Base-by-base conservation (phyloP, 2,329 filamentous ascomycete genomes). In the Aureobasidium pullulans region DNA sequence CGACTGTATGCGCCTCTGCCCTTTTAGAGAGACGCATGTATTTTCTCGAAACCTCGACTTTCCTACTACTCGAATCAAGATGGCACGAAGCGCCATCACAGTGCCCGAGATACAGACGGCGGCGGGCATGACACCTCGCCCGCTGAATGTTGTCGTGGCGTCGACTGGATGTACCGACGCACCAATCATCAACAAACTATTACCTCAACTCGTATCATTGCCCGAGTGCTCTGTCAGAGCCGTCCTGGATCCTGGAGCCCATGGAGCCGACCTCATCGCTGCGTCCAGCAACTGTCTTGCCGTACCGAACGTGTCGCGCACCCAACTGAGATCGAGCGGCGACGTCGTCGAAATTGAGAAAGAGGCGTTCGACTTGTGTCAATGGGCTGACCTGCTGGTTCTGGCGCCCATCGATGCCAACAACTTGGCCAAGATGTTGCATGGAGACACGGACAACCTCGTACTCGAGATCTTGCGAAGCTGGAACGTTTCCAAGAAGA, bases 301-400 rank as follows among this genome's bases (percentile, higher is more conserved):
- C 32, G 61, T 69, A 19, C 62, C 68, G 1, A 73, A 73, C 52
- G 62, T 66, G 7, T 60, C 62, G 32, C 66, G 67, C 34, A 52
- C 57, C 8, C 63, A 63, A 13, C 58, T 62, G 15, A 60, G 63
- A 9, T 62, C 60, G 23, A 62, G 61, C 1, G 60, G 65, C 23
- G 62, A 66, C 52, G 66, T 62, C 7, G 62, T 61, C n/a, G 66
- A 70, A 44, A 66, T 72, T 23, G 70, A 74, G 62, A 64, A 70
- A 62, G 71, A 74, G 64, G 69, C 81, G 79, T 63, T 84, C 79
- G 86, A 90, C 64, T 74, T 95, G 62, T 89, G 90, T 64, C 83
- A 89, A 62, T 96, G 92, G 92, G 90, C 92, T 6, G 89, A 96
- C 72, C 76, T 96, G 64, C 79, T 96, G 61, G 85, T 96, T 34